Base-by-base conservation (phyloP, 768 basidiomycete genomes). In the Trametes elegans region DNA sequence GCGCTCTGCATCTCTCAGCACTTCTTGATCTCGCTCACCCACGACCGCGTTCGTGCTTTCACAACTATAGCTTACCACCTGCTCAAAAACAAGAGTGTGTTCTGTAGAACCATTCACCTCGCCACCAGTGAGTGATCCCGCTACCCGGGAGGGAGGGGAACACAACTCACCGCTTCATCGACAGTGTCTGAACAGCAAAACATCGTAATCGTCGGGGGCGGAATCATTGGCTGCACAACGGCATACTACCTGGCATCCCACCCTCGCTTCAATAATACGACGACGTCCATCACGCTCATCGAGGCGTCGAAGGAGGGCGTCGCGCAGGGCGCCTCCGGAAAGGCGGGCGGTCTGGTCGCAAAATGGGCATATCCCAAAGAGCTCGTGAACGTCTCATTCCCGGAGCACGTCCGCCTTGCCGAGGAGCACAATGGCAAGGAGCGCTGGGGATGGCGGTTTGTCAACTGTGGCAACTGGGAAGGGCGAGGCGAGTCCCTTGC, bases 401-500 rank as follows among this genome's bases (percentile, higher is more conserved):
- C 76, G 11, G 84, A 94, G 64, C 93, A 94, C 68, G 78, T 84
- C 58, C 77, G 76, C 32, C 77, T 96, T 8, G 89, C 91, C 3
- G 67, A 80, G 45, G 75, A 86, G 61, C 84, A 87, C 68, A 77
- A 78, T 53, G 93, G 92, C 3, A 69, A 75, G 27, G 77, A 81
- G 26, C 72, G 83, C n/a, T 94, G 90, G 91, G 91, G 91, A 0
- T 94, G 88, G 81, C 73, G 93, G 41, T 82, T 78, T 62, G 84
- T 93, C 32, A 73, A 75, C n/a, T 87, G 84, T 59, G 84, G 85
- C 5, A 82, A 75, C 58, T 90, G 88, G 87, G 79, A 82, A 59
- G 88, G 88, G n/a, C 73, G 74, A 7, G 83, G 81, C 2, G 79
- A 80, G 59, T 14, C 32, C 7, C 6, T 18, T 8, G 32, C 18